phyloP scores from a whole-genome alignment of 768 basidiomycete genomes.

The Trametopsis cervina region DNA sequence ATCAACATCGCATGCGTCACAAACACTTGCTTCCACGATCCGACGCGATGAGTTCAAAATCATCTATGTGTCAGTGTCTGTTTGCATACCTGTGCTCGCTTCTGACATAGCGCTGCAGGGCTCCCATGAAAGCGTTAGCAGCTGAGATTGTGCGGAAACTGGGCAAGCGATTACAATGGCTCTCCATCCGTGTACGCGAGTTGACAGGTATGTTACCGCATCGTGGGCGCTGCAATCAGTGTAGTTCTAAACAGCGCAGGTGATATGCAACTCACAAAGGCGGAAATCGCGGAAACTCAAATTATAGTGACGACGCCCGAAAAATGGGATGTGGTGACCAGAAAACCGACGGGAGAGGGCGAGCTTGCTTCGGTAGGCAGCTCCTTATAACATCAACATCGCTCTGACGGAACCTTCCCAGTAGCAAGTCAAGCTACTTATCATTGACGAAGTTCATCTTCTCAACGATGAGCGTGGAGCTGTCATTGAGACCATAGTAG shows the following conservation, averaged over 20 bases:
- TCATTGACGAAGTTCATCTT: slow-evolving; percentile 96
- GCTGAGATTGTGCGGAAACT: slow-evolving; percentile 93
- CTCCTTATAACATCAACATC: neutral
- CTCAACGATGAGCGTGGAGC: slow-evolving; percentile 97
- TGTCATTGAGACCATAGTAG: slow-evolving; percentile 97
- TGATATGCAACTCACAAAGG: slow-evolving; percentile 95
- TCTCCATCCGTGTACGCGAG: slow-evolving; percentile 81
- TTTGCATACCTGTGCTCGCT: neutral
- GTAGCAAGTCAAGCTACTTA: slow-evolving; percentile 87
- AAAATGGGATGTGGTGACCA: slow-evolving; percentile 99
- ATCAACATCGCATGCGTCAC: slow-evolving; percentile 22
- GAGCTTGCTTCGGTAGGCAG: slow-evolving; percentile 87
- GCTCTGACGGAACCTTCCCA: neutral
- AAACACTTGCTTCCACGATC: slow-evolving; percentile 42
- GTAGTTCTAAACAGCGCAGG: slow-evolving; percentile 30
- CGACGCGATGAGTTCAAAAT: slow-evolving; percentile 80
- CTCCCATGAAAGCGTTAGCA: slow-evolving; percentile 98
- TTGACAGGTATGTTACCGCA: slow-evolving; percentile 58
- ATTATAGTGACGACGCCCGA: slow-evolving; percentile 99
- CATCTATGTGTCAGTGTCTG: slow-evolving; percentile 73
- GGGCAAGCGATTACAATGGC: slow-evolving; percentile 83
- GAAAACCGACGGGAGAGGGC: slow-evolving; percentile 95
- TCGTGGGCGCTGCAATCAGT: neutral
- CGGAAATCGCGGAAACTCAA: slow-evolving; percentile 91
- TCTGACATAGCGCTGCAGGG: slow-evolving; percentile 37